Base-by-base conservation (phyloP, 2,329 filamentous ascomycete species). In the Lomentospora prolificans region DNA sequence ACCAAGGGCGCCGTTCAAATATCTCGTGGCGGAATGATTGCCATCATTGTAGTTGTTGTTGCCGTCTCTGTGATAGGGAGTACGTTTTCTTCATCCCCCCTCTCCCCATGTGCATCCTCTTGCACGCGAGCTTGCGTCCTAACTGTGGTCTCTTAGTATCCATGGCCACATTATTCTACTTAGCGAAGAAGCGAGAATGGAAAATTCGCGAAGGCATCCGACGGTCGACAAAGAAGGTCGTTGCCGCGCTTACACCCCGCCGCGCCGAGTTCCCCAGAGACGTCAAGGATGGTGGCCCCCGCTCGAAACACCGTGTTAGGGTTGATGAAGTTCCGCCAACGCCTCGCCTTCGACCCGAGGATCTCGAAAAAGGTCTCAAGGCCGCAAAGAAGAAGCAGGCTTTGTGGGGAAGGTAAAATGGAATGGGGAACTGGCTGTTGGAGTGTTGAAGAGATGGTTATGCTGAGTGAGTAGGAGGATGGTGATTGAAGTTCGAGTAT, bases 111-210 rank as follows among this genome's bases (percentile, higher is more conserved):
- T n/a, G n/a, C n/a, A n/a, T n/a, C n/a, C n/a, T n/a, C n/a, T n/a
- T n/a, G 14, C 24, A 36, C 48, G 12, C n/a, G 12, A 28, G 8
- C 28, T 27, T 12, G 24, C 19, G 31, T 24, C 31, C 36, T 41
- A 39, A 31, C 33, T 10, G 53, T 53, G 30, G 25, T 7, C 22
- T 62, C 58, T 50, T 61, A 87, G 86, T 85, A 59, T 76, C 75
- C 22, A 85, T 79, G 31, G 80, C 83, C 2, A 72, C 82, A 2
- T 80, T 94, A 27, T 95, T 87, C 72, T 89, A 85, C 68, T 67
- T 92, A 36, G 87, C 89, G 56, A 94, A 94, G 76, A 90, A 89
- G 72, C 82, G 85, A 50, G 87, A 91, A 69, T 94, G 89, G 89
- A 87, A 84, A 61, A 75, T 94, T 61, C 81, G 84, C 57, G 82